Evolutionary conservation across 768 basidiomycete species (phyloP), one percentile per base, ranked within the genome.

Genomic region (Vishniacozyma victoriae): DNA sequence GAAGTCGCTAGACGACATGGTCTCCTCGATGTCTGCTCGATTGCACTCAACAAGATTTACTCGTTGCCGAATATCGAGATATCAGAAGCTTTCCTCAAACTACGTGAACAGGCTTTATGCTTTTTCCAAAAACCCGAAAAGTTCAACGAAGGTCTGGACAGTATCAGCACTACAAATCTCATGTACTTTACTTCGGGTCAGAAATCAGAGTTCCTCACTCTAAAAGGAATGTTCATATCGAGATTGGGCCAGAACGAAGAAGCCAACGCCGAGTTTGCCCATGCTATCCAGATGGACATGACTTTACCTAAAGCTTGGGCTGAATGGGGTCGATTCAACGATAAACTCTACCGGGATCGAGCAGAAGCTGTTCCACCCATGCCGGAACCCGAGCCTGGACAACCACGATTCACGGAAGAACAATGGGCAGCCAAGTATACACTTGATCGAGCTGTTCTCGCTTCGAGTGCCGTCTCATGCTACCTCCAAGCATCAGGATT

Each of bases 11-110:
- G 95, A 49, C 93, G 97, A 73, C 95, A 99, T 65, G 87, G 92
- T 53, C 79, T 99, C 5, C 78, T 92, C 37, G 95, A 99, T 40
- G 95, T 95, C 33, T 97, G 95, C 76, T 89, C 88, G 74, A 87
- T 80, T 4, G 86, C 87, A 1, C 78, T 99, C 63, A 91, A 86
- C 71, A 96, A 91, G 75, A 99, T 99, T 57, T 99, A 99, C 73
- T 92, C 90, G 0, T 77, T 99, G 16, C 95, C 95, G 18, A 99
- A 99, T 69, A 99, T 99, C 72, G 95, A 99, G 74, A 99, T 99
- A 52, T 93, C 95, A 2, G 95, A 99, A 70, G 95, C 95, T 1
- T 99, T 99, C 78, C 77, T 99, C 49, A 99, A 99, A 72, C 81
- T 99, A 24, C 83, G 95, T 40, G 95, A 99, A 71, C 95, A 99